Evolutionary conservation across 768 basidiomycete species (phyloP).

Genomic region (Phlebiopsis gigantea): DNA sequence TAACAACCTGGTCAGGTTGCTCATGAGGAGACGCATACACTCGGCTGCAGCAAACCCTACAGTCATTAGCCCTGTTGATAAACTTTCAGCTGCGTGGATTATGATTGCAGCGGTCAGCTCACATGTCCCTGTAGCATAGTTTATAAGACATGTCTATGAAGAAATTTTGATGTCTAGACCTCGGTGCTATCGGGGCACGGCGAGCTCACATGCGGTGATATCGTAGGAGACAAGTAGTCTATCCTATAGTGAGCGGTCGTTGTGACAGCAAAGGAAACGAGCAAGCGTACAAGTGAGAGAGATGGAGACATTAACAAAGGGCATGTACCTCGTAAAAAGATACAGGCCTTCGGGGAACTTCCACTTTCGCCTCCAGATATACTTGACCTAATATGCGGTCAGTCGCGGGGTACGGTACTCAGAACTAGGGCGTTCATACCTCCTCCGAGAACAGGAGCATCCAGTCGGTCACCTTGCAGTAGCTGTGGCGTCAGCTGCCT

Average conservation of each 20-base stretch:
- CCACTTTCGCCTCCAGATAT: conserved; percentile 2
- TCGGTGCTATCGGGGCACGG: too few species aligned
- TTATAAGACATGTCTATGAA: neutral
- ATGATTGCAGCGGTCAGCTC: neutral
- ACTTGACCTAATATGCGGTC: neutral
- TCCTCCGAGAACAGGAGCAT: neutral
- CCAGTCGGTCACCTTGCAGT: neutral
- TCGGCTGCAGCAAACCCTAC: neutral
- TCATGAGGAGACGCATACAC: too few species aligned
- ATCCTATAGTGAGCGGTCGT: too few species aligned
- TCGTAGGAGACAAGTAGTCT: conserved; percentile 1
- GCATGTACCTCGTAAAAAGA: neutral
- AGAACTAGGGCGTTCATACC: neutral
- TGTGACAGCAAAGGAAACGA: too few species aligned
- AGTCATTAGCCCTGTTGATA: neutral
- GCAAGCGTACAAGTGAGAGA: neutral
- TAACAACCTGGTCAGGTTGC: too few species aligned
- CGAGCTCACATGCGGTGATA: neutral
- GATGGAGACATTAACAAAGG: neutral
- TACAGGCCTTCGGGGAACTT: neutral
- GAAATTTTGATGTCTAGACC: too few species aligned
- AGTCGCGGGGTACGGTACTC: too few species aligned
- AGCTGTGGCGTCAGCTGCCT: neutral
- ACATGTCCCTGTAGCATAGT: conserved; percentile 1
- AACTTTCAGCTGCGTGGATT: neutral